Base-by-base conservation (phyloP, 805 yeast species). In the Kodamaea kakaduensis region DNA sequence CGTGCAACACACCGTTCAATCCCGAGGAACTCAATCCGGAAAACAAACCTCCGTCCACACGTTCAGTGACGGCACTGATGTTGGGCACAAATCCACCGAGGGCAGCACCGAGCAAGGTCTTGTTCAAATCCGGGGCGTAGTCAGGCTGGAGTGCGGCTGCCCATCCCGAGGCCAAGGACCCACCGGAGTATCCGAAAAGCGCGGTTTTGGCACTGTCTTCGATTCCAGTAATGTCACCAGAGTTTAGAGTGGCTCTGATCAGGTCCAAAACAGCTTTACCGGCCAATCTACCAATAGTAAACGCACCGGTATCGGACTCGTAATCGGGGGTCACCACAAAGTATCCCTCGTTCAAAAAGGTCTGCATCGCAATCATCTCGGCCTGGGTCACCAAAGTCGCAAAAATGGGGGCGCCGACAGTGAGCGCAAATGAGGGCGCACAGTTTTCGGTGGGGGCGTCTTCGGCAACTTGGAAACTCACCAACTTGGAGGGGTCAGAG, bases 31-130 rank as follows among this genome's bases (percentile, higher is more conserved):
- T 50, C 13, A 63, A 46, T 1, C 66, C 68, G 2, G 64, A 51
- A 19, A 49, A 54, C 1, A 47, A 6, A 4, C 49, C 44, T 2
- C 61, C 61, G 18, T 56, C 60, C 12, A 50, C 44, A 7, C 46
- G 41, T 12, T 32, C 44, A 1, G 53, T 51, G 1, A 58, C 50
- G 15, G 50, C 51, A 6, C 60, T 56, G 18, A 61, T 43, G 34
- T 62, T 58, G 9, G 62, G 51, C 9, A 57, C 61, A 46, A 59
- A 50, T 2, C 69, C 69, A 7, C 69, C 69, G 7, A 59, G 19
- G 1, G 62, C 62, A 6, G 51, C 63, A 9, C 67, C 70, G 43
- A 50, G 7, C 23, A 43, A 29, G 9, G 33, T 33, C 7, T 13
- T 15, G 12, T 28, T 25, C 23, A 51, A 42, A 13, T 53, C 55